Evolutionary conservation across 2,329 filamentous ascomycete species (phyloP), one percentile per base, ranked within the genome.

Genomic region (Paecilomyces sp.): DNA sequence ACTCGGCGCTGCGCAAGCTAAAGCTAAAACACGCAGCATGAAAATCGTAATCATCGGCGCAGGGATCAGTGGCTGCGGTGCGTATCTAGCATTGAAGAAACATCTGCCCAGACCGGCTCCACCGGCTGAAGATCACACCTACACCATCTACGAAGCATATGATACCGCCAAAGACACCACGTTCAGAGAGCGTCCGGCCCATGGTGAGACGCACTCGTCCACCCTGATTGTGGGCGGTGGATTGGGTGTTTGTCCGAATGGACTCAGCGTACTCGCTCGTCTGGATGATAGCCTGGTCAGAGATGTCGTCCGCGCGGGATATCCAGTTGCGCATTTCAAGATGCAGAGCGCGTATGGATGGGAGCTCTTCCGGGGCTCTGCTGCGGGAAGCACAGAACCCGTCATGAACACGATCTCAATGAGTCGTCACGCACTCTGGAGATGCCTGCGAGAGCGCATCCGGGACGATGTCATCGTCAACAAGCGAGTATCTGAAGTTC

Each of bases 11-110:
- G 41, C 5, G 25, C 61, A 53, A 53, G 15, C 24, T 15, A 30
- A 22, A 22, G n/a, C 6, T 41, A 33, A 58, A 47, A 6, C 12
- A 28, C 28, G 24, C 18, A 64, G 51, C 5, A 77, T 78, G 76
- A 77, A 76, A 60, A 76, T 79, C 41, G 67, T 73, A 24, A 77
- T 79, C 13, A 66, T 79, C 41, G 77, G 77, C n/a, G 76, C 67
- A 13, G 77, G 76, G 33, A 77, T 79, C 60, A 68, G 70, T 55
- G 77, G 76, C 28, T 75, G 74, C 57, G 59, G 72, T 11, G 67
- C 67, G 47, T 79, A 78, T 58, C 69, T 79, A 9, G 68, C 71
- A 33, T 65, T 79, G 3, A 70, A 70, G 56, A 78, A 78, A 57
- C 72, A 76, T 56, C 71, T 79, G 8, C 72, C 70, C 3, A 50